phyloP scores from a whole-genome alignment of 2,329 filamentous ascomycete species.

The Beauveria sp. region DNA sequence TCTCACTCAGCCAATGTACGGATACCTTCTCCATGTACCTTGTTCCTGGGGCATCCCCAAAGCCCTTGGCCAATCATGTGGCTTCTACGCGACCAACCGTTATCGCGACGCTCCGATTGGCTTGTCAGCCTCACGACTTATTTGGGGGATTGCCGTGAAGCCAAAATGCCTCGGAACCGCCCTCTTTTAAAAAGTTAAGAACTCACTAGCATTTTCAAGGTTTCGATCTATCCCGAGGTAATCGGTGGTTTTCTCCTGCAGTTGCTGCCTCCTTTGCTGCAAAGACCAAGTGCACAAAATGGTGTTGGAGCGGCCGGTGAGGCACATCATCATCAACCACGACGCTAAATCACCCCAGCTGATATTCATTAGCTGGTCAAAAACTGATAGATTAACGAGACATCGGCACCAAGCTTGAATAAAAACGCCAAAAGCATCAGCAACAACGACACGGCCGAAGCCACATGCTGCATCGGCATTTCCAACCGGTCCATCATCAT shows the following conservation, averaged over 20 bases:
- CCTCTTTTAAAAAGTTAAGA: neutral
- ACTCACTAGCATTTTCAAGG: neutral
- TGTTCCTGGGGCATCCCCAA: neutral
- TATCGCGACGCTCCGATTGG: slow-evolving; percentile 11
- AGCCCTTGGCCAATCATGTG: neutral
- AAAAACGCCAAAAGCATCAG: too few species aligned
- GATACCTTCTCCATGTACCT: neutral
- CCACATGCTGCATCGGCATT: slow-evolving; percentile 6
- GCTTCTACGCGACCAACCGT: neutral
- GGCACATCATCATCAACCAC: neutral
- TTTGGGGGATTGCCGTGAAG: neutral
- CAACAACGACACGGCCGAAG: neutral
- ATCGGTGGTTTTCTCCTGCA: neutral
- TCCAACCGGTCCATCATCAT: slow-evolving; percentile 2
- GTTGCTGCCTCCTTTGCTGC: neutral
- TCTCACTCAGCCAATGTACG: neutral
- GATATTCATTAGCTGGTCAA: neutral
- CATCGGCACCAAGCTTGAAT: too few species aligned
- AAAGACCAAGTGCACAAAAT: neutral
- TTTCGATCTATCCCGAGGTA: neutral
- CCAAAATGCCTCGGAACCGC: neutral
- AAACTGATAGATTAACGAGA: too few species aligned
- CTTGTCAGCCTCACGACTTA: neutral
- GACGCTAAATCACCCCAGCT: neutral
- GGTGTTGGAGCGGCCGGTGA: neutral